Base-by-base conservation (phyloP, 148 eudicot genomes). In the Nepenthes mirabilis region DNA sequence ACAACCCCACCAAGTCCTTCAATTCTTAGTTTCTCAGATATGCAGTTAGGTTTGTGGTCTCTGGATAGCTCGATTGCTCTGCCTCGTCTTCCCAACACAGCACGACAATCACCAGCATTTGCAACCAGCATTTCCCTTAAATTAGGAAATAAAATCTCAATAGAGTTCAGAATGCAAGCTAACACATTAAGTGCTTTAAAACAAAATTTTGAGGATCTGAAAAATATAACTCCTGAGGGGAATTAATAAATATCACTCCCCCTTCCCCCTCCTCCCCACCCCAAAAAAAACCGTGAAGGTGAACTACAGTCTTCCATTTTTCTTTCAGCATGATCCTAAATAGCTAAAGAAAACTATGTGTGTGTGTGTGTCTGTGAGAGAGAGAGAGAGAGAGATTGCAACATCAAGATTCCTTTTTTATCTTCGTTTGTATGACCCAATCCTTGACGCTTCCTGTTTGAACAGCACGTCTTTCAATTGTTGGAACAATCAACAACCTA, bases 41-140 rank as follows among this genome's bases (percentile, higher is more conserved):
- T 47, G 65, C 83, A 77, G 40, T 78, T 81, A 5, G 97, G 97
- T 67, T 83, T 89, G 77, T 86, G 97, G 57, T 89, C 97, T 70
- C 74, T 81, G 12, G 97, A 89, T 56, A 89, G 61, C 68, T 89
- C 97, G 4, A 89, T 62, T 55, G 97, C 97, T 74, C 55, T 82
- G 6, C 97, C 97, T 64, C 84, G 80, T 56, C 73, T 79, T n/a
- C 90, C 87, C 43, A 89, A 67, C 14, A 89, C 94, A 47, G 97
- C 97, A 36, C 97, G 90, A 55, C 94, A 89, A 65, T 88, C 96
- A 14, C 90, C 90, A 36, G 84, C 90, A 75, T 84, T 84, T 61
- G 86, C 90, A 57, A 84, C 69, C 33, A 84, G 63, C 72, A 81
- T 66, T 34, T 60, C 70, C 74, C 86, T 84, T 71, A 32, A 23